These are phyloP conservation scores for Coemansia sp. DNA, from an alignment of 192 early-diverging fungal genomes.

Conservation along the genomic window DNA sequence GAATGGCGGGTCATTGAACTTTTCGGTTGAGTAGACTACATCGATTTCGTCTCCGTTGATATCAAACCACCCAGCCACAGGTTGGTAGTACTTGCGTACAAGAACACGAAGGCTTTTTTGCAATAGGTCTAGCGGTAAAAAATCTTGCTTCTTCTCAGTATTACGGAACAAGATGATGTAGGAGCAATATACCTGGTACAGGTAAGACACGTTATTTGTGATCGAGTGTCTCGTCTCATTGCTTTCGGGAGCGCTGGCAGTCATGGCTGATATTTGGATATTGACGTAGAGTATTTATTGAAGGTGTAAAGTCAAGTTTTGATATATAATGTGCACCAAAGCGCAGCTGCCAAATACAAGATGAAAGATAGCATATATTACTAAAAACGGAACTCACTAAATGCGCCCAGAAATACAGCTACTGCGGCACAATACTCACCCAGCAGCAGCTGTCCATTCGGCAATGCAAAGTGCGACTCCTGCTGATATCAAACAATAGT, in stretches of 20 bases:
- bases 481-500: too few relatives aligned
- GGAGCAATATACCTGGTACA: slow-evolving; percentile 54
- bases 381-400: too few relatives aligned
- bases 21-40: slow-evolving; percentile 24
- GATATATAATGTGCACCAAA: not conserved
- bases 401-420: too few relatives aligned
- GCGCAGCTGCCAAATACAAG: not conserved
- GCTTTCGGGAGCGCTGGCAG: not conserved
- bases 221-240: slow-evolving; percentile 30
- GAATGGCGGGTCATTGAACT: slow-evolving; percentile 45
- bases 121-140: slow-evolving; percentile 22
- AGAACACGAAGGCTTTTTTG: slow-evolving; percentile 19
- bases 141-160: slow-evolving; percentile 1
- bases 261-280: not conserved
- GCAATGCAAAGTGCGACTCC: too few relatives aligned
- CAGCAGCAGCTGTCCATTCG: too few relatives aligned
- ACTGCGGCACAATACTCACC: too few relatives aligned
- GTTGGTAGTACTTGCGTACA: slow-evolving; percentile 39
- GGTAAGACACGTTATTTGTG: slow-evolving; percentile 39
- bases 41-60: slow-evolving; percentile 21
- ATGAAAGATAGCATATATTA: not conserved
- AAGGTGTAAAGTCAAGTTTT: too few relatives aligned
- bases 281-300: too few relatives aligned
- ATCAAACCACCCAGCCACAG: slow-evolving; percentile 46
- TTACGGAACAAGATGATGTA: slow-evolving; percentile 47